Evolutionary conservation across 2,329 filamentous ascomycete genomes (phyloP).

Genomic region (Phaeosphaeria sp.): DNA sequence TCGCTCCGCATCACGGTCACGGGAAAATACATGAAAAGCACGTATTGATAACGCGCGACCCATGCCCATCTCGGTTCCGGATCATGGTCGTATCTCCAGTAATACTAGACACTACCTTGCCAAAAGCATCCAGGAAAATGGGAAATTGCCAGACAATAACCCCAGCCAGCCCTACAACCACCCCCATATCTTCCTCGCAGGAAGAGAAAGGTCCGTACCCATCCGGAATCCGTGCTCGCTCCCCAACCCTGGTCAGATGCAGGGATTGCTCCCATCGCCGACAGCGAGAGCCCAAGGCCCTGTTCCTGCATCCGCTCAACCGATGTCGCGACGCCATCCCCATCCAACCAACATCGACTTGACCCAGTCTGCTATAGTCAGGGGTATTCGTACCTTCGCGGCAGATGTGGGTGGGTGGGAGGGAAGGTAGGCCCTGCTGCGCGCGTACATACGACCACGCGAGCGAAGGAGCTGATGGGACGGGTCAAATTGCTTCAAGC

Average conservation of each 20-base stretch:
- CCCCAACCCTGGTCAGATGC: not conserved
- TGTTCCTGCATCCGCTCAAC: conserved; percentile 7
- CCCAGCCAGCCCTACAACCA: not conserved
- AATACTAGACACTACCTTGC: not conserved
- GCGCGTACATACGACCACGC: not conserved
- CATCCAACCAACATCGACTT: not conserved
- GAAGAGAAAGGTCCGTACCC: not conserved
- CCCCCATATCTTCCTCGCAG: not conserved
- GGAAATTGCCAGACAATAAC: not conserved
- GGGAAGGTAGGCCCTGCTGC: no score
- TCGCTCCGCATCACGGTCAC: no score
- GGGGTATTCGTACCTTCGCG: not conserved
- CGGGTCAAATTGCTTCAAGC: not conserved
- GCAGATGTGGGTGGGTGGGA: not conserved
- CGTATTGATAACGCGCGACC: not conserved
- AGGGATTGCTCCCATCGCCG: not conserved
- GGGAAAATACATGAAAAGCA: not conserved
- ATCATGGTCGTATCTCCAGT: not conserved
- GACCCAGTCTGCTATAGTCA: not conserved
- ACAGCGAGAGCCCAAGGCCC: not conserved
- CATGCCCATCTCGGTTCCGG: conserved; percentile 1
- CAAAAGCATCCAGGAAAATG: not conserved
- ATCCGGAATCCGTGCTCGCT: not conserved
- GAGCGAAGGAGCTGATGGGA: not conserved
- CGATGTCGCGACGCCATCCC: not conserved